Conservation (phyloP, 2,329 filamentous ascomycete species). For the Diplocarpon rosae region DNA sequence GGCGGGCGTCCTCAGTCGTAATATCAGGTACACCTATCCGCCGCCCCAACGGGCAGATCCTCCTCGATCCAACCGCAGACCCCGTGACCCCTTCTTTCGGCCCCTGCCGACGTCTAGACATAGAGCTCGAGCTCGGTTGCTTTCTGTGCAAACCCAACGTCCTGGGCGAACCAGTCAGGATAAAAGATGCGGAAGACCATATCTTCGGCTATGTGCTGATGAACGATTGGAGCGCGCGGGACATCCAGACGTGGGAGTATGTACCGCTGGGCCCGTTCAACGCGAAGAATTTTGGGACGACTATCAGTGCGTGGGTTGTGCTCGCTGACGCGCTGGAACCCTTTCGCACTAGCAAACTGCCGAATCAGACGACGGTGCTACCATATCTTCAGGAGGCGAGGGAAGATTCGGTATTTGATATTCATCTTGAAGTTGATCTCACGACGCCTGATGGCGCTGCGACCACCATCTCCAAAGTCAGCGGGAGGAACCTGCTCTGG, state of each 20-base stretch:
- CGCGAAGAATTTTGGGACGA: constrained; percentile 72
- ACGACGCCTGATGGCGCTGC: constrained; percentile 38
- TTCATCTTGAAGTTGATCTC: constrained; percentile 56
- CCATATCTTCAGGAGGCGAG: constrained; percentile 55
- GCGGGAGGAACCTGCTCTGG: constrained; percentile 60
- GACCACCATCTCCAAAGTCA: constrained; percentile 49
- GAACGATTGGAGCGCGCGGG: constrained; percentile 80
- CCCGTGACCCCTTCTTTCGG: constrained; percentile 49
- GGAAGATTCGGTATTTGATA: constrained; percentile 52
- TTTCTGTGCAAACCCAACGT: constrained; percentile 57
- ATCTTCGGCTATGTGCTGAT: constrained; percentile 73
- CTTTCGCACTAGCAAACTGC: constrained; percentile 44
- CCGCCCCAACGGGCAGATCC: constrained; percentile 66
- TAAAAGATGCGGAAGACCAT: constrained; percentile 53
- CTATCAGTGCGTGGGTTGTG: constrained; percentile 70
- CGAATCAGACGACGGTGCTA: constrained; percentile 42
- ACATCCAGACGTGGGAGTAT: constrained; percentile 79
- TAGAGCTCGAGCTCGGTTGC: constrained; percentile 71
- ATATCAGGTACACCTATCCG: constrained; percentile 61
- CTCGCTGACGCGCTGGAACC: constrained; percentile 65
- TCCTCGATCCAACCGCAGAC: constrained; percentile 50
- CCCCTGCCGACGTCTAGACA: constrained; percentile 57
- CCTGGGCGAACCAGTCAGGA: constrained; percentile 51
- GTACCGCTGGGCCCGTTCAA: constrained; percentile 75
- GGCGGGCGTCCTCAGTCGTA: constrained; percentile 64